Percentiles rank a stretch among this genome's conserved stretches.
These are phyloP conservation scores for Cladophialophora chaetospira DNA, from an alignment of 2,329 filamentous ascomycete genomes.

Conservation along the genomic window DNA sequence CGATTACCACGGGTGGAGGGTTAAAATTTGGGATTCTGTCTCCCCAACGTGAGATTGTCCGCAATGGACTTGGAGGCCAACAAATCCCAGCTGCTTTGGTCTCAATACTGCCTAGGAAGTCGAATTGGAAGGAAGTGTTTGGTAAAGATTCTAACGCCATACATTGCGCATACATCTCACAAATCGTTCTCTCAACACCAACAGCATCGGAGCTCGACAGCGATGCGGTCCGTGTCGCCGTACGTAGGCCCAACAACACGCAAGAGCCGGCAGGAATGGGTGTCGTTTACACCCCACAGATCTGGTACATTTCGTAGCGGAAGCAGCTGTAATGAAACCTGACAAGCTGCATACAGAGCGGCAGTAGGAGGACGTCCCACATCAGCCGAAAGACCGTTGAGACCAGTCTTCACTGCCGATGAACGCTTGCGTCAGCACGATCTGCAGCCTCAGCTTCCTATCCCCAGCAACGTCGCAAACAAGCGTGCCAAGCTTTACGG, in stretches of 20 bases:
- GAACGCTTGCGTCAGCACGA: too few relatives aligned
- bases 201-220: constrained; percentile 2
- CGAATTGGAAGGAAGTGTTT: constrained; percentile 10
- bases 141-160: not conserved
- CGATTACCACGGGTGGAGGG: not conserved
- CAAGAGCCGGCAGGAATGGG: constrained; percentile 12
- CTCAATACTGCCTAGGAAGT: constrained; percentile 6
- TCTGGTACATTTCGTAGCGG: constrained; percentile 2
- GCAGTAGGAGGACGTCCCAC: too few relatives aligned
- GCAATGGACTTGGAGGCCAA: constrained; percentile 1
- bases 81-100: constrained; percentile 12
- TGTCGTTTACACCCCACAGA: constrained; percentile 11
- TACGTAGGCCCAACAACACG: not conserved
- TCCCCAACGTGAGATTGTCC: constrained; percentile 2
- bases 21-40: constrained; percentile 5
- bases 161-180: constrained; percentile 10
- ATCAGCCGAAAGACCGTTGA: too few relatives aligned
- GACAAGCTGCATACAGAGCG: too few relatives aligned
- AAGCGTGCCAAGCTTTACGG: too few relatives aligned
- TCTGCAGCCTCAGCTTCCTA: too few relatives aligned
- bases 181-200: constrained; percentile 10
- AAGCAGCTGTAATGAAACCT: not conserved
- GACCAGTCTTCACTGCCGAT: too few relatives aligned
- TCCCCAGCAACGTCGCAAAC: not conserved
- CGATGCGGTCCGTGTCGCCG: not conserved